A percentile compares a stretch with the other conserved stretches of the same genome.
Conservation (phyloP, 106 monocot species). For the Platanthera zijinensis region DNA sequence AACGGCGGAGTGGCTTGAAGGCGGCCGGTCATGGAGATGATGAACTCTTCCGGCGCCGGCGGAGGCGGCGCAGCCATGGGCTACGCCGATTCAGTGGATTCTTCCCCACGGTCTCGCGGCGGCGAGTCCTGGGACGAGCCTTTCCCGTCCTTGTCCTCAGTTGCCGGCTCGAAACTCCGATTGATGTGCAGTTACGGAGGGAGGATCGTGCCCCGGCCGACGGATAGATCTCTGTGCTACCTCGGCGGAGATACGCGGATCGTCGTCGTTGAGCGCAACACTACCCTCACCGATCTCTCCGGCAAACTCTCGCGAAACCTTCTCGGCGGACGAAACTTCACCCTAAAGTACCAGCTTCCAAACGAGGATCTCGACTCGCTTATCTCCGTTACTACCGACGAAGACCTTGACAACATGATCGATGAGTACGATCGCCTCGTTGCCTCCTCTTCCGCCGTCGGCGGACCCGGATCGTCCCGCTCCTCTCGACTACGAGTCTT, state of each 20-base stretch:
- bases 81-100: constrained; percentile 76
- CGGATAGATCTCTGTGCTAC: constrained; percentile 87
- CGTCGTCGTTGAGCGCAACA: constrained; percentile 69
- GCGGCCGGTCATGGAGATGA: constrained; percentile 12
- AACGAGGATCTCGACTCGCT: constrained; percentile 96
- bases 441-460: constrained; percentile 6
- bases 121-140: constrained; percentile 85
- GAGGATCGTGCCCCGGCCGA: constrained; percentile 87
- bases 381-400: constrained; percentile 87
- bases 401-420: constrained; percentile 97
- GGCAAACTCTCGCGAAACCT: constrained; percentile 53
- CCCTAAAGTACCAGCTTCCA: constrained; percentile 94
- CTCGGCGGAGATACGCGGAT: constrained; percentile 94
- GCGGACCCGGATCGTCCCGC: constrained; percentile 10
- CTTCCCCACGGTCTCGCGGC: constrained; percentile 77
- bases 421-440: constrained; percentile 85
- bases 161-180: constrained; percentile 45
- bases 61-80: constrained; percentile 11
- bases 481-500: constrained; percentile 64
- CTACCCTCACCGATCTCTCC: constrained; percentile 60
- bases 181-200: constrained; percentile 98
- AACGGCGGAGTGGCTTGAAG: not conserved
- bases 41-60: constrained; percentile 12
- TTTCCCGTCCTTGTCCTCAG: constrained; percentile 23
- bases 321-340: constrained; percentile 45